These are phyloP conservation scores for Phytophthora meadii DNA, from an alignment of 352 stramenopile genomes.

Conservation along the genomic window DNA sequence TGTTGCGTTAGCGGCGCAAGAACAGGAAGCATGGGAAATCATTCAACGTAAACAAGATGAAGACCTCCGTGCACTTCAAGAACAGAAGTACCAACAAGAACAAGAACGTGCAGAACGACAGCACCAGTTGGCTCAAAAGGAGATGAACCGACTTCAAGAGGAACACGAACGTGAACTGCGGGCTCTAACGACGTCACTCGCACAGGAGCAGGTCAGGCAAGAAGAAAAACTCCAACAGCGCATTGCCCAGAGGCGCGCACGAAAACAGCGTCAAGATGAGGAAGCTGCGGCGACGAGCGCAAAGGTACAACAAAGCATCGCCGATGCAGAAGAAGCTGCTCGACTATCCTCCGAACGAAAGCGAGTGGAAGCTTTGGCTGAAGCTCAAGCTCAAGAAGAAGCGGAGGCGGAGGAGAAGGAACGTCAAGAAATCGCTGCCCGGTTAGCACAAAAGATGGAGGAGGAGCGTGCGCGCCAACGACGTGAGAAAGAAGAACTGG, in stretches of 20 bases:
- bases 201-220: constrained; percentile 64
- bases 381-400: constrained; percentile 36
- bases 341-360: constrained; percentile 24
- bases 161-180: constrained; percentile 70
- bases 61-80: constrained; percentile 41
- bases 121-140: constrained; percentile 55
- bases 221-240: constrained; percentile 74
- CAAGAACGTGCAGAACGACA: constrained; percentile 31
- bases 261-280: constrained; percentile 53
- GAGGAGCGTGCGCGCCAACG: constrained; percentile 63
- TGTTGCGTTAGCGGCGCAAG: constrained; percentile 37
- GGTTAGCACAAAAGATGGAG: constrained; percentile 47
- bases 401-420: constrained; percentile 43
- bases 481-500: constrained; percentile 54
- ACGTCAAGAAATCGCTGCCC: constrained; percentile 34
- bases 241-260: constrained; percentile 56
- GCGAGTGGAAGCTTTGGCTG: constrained; percentile 22
- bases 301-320: constrained; percentile 10
- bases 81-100: constrained; percentile 51
- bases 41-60: constrained; percentile 50
- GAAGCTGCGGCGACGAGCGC: constrained; percentile 25
- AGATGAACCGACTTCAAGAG: constrained; percentile 58
- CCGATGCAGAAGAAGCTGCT: constrained; percentile 20
- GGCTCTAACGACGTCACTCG: constrained; percentile 49
- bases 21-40: constrained; percentile 41